Base-by-base conservation (phyloP, 2,329 filamentous ascomycete genomes). In the Scytalidium sp. region DNA sequence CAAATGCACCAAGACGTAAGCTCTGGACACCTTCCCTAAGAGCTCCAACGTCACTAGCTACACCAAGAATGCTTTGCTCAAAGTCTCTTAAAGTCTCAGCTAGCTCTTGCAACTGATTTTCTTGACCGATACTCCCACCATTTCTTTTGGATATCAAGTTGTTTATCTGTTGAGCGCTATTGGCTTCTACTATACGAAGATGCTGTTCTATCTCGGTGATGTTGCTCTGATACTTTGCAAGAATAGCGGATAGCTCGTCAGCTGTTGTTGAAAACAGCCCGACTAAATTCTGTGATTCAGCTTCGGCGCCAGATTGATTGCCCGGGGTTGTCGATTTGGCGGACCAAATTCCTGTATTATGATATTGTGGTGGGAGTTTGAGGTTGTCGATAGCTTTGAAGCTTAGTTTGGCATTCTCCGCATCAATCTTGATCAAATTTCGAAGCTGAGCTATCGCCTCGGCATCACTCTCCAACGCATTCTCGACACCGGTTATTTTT, bases 371-470 rank as follows among this genome's bases (percentile, higher is more conserved):
- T 19, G 89, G 88, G 15, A 92, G 74, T 58, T 85, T 84, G 47
- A 91, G 75, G 61, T 89, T 89, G 60, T 90, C 85, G 25, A 89
- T 82, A 19, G 85, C 85, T 50, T 85, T 81, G 73, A 90, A 88
- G 53, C 81, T 82, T 48, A 90, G 77, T 56, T 84, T 81, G 8
- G 86, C 85, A 57, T 91, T 85, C 32, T 83, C 78, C 20, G 80
- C 82, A 64, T 90, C 88, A 53, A 81, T 80, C 58, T 84, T 78
- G 61, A 80, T 81, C 55, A 77, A 70, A 17, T 72, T 73, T 56
- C 80, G 79, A 7, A 81, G 71, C 46, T 75, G 69, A 19, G 80
- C 75, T 47, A 88, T 83, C 19, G 78, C 77, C 43, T 75, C 71
- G 2, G 81, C 81, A 60, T 88, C 85, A 47, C 81, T 80, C 49